These are phyloP conservation scores for Cyberlindnera euphorbiae DNA, from an alignment of 805 yeast species.

Conservation along the genomic window DNA sequence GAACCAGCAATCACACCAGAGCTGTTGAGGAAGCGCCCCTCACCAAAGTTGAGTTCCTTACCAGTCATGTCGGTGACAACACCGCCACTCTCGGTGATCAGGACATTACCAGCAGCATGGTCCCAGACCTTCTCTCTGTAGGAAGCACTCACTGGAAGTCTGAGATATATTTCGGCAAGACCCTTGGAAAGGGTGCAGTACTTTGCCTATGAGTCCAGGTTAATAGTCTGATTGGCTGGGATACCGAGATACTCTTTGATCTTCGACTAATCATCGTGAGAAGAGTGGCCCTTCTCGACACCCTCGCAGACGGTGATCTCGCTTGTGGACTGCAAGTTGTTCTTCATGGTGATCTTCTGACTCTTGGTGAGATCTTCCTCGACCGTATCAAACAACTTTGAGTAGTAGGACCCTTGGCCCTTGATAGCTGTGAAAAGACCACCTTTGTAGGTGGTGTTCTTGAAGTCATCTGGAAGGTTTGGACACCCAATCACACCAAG, in stretches of 20 bases:
- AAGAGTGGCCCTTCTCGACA: slow-evolving; percentile 92
- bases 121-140: slow-evolving; percentile 98
- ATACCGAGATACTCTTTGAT: slow-evolving; percentile 67
- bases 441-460: slow-evolving; percentile 45
- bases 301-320: slow-evolving; percentile 79
- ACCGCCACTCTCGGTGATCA: slow-evolving; percentile 90
- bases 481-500: slow-evolving; percentile 98
- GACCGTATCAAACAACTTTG: slow-evolving; percentile 32
- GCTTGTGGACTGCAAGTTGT: slow-evolving; percentile 36
- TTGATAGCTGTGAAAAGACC: slow-evolving; percentile 69
- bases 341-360: slow-evolving; percentile 46
- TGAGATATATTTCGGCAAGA: slow-evolving; percentile 84
- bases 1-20: slow-evolving; percentile 91
- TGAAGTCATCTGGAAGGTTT: slow-evolving; percentile 51
- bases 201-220: slow-evolving; percentile 94
- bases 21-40: slow-evolving; percentile 73
- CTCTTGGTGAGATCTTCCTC: slow-evolving; percentile 31
- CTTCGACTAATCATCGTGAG: slow-evolving; percentile 77
- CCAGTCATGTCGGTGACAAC: slow-evolving; percentile 82
- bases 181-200: slow-evolving; percentile 90
- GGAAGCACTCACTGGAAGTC: slow-evolving; percentile 71
- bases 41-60: slow-evolving; percentile 68
- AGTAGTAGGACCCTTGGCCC: slow-evolving; percentile 57
- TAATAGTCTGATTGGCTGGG: slow-evolving; percentile 53
- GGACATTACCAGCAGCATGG: slow-evolving; percentile 92